These are phyloP conservation scores for Rubroboletus satanas DNA, from an alignment of 768 basidiomycete genomes.

Conservation along the genomic window DNA sequence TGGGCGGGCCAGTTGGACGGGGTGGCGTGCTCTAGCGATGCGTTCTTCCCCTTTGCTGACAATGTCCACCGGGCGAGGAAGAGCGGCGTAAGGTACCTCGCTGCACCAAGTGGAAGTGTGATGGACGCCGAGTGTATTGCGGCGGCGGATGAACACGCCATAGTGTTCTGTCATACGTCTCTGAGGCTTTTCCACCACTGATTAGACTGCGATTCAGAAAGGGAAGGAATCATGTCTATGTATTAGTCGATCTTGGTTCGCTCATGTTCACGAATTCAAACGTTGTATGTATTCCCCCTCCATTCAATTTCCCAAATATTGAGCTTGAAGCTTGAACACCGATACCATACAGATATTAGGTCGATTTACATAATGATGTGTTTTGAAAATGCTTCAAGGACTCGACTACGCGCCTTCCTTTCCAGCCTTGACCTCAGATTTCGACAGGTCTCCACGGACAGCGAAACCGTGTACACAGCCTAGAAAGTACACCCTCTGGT, in stretches of 20 bases:
- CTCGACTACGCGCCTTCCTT: slow-evolving; percentile 56
- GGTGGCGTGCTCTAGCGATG: slow-evolving; percentile 93
- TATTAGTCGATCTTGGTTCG: background rate
- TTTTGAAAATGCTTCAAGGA: slow-evolving; percentile 41
- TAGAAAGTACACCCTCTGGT: slow-evolving; percentile 20
- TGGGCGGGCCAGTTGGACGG: slow-evolving; percentile 75
- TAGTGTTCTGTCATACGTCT: slow-evolving; percentile 88
- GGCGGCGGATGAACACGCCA: slow-evolving; percentile 88
- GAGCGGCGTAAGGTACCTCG: slow-evolving; percentile 90
- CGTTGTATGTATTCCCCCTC: background rate
- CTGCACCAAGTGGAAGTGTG: slow-evolving; percentile 89
- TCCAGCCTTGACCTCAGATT: slow-evolving; percentile 53
- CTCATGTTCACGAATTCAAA: background rate
- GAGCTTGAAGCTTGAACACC: no score
- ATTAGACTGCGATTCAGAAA: background rate
- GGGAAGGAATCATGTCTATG: background rate
- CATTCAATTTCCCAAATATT: background rate
- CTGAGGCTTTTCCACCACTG: slow-evolving; percentile 89
- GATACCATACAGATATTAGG: background rate
- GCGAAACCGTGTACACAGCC: slow-evolving; percentile 56
- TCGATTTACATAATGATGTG: background rate
- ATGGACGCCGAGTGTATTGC: slow-evolving; percentile 98
- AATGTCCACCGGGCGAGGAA: slow-evolving; percentile 91
- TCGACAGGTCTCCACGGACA: slow-evolving; percentile 44
- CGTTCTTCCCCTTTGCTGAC: slow-evolving; percentile 99